Evolutionary conservation across 352 stramenopile genomes (phyloP).

Genomic region (Pelagophyceae sp.): DNA sequence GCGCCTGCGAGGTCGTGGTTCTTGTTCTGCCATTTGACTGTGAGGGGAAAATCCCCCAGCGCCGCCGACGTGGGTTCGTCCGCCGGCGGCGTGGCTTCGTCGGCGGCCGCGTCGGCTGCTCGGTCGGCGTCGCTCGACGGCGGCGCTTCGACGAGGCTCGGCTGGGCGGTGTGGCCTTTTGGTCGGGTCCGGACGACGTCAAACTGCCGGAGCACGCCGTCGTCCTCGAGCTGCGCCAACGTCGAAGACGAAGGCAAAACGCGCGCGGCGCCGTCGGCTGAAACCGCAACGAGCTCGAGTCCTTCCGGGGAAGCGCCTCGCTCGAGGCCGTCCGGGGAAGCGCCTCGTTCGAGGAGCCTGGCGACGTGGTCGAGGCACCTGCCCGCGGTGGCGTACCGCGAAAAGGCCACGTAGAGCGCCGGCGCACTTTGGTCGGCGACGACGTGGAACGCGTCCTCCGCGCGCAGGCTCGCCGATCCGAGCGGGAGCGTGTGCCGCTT

Average conservation of each 20-base stretch:
- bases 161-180: too few species aligned
- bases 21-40: background rate
- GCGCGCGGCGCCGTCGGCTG: background rate
- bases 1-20: background rate
- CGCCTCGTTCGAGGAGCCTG: background rate
- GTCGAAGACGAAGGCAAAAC: too few species aligned
- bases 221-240: background rate
- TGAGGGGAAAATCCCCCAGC: too few species aligned
- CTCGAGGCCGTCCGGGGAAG: too few species aligned
- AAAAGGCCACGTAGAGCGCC: background rate
- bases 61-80: too few species aligned
- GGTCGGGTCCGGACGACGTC: background rate
- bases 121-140: too few species aligned
- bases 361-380: background rate
- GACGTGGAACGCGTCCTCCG: background rate
- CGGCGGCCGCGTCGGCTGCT: too few species aligned
- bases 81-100: too few species aligned
- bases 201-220: background rate
- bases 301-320: background rate
- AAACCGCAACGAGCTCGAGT: background rate
- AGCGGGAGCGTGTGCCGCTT: background rate
- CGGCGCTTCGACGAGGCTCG: too few species aligned
- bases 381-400: background rate
- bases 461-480: background rate
- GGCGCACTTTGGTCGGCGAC: background rate